Conservation (phyloP, 2,329 filamentous ascomycete genomes). For the Parascedosporium putredinis region DNA sequence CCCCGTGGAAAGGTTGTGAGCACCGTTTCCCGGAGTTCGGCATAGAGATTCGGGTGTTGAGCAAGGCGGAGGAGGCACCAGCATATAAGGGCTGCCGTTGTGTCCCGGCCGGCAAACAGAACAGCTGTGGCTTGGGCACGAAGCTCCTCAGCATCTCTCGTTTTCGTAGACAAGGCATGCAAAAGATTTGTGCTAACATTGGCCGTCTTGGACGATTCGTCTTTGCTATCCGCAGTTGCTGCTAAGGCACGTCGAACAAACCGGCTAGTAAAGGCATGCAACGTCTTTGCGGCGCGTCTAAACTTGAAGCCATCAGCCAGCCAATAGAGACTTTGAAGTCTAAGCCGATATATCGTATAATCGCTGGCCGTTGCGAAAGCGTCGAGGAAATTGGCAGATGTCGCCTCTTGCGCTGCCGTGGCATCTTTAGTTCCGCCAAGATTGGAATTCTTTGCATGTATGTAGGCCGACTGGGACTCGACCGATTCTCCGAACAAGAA, state of each 20-base stretch:
- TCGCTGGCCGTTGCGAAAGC: neutral
- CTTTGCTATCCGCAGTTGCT: constrained; percentile 4
- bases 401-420: neutral
- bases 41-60: constrained; percentile 22
- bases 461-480: neutral
- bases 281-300: neutral
- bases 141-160: constrained; percentile 13
- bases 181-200: constrained; percentile 21
- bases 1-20: constrained; percentile 15
- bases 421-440: neutral
- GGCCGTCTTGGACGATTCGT: neutral
- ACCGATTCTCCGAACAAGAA: neutral
- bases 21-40: constrained; percentile 23
- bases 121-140: constrained; percentile 26
- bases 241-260: constrained; percentile 7
- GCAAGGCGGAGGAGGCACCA: constrained; percentile 24
- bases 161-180: constrained; percentile 20
- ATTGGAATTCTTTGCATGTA: neutral
- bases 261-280: constrained; percentile 8
- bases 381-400: neutral
- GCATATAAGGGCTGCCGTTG: constrained; percentile 29
- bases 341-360: neutral
- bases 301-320: neutral
- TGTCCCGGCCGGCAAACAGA: constrained; percentile 34
- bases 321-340: neutral